A percentile compares a stretch with the other conserved stretches of the same genome.
Evolutionary conservation across 2,329 filamentous ascomycete species (phyloP).

Genomic region (Tricladium varicosporioides): DNA sequence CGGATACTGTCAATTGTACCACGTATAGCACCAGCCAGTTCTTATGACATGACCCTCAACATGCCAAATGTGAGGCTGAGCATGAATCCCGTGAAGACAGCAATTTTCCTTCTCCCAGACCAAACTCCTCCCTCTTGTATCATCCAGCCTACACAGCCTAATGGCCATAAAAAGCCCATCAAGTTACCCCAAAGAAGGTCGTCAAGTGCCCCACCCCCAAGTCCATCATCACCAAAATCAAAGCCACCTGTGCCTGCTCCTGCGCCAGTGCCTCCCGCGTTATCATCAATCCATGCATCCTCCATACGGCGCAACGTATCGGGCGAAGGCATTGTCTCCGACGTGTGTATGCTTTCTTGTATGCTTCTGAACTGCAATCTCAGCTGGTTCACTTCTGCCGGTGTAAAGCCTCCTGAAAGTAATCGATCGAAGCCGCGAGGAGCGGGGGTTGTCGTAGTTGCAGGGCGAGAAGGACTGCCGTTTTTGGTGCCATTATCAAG

Average conservation of each 20-base stretch:
- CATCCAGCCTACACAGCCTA: constrained; percentile 83
- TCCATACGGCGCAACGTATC: constrained; percentile 75
- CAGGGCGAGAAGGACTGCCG: constrained; percentile 7
- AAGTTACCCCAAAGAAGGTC: constrained; percentile 85
- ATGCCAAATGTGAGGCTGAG: constrained; percentile 77
- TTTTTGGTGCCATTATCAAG: constrained; percentile 12
- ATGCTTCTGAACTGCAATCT: constrained; percentile 87
- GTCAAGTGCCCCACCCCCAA: constrained; percentile 58
- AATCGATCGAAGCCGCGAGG: constrained; percentile 88
- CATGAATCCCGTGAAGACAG: constrained; percentile 80
- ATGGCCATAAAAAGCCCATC: constrained; percentile 92
- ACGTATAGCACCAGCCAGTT: not conserved
- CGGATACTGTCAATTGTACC: no score
- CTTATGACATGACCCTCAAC: constrained; percentile 42
- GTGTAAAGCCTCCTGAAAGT: constrained; percentile 75
- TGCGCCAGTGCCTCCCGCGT: constrained; percentile 39
- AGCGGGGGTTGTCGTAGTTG: constrained; percentile 43
- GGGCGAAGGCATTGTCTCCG: constrained; percentile 83
- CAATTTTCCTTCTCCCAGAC: constrained; percentile 79
- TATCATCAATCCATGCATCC: constrained; percentile 85
- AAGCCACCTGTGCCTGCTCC: constrained; percentile 38
- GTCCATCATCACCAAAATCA: constrained; percentile 37
- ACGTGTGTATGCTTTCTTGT: constrained; percentile 77
- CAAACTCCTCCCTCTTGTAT: constrained; percentile 85
- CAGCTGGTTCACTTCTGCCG: constrained; percentile 78